A percentile compares a stretch with the other conserved stretches of the same genome.
Evolutionary conservation across 331 rosid species (phyloP).

Genomic region (Acacia concinna): DNA sequence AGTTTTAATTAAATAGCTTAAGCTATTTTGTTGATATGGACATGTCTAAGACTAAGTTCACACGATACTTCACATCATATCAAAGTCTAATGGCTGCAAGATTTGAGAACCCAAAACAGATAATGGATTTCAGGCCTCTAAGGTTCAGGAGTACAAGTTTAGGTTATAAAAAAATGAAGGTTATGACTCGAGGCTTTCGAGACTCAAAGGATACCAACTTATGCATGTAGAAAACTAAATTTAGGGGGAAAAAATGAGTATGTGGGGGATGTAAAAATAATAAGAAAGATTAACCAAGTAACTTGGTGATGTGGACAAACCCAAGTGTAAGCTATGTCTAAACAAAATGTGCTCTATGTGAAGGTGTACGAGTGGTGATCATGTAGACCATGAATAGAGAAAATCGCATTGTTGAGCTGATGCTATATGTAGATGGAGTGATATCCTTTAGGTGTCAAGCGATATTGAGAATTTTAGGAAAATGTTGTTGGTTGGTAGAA

Average conservation of each 20-base stretch:
- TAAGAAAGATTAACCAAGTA: background rate
- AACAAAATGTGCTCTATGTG: conserved; percentile 19
- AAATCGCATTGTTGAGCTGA: background rate
- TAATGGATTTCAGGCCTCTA: background rate
- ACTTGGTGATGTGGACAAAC: background rate
- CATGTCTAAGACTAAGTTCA: background rate
- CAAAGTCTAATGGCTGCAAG: background rate
- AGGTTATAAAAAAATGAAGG: background rate
- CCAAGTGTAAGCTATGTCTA: background rate
- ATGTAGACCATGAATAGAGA: background rate
- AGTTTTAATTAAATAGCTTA: background rate
- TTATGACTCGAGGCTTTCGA: background rate
- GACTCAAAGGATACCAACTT: too few species aligned
- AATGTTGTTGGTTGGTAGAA: background rate
- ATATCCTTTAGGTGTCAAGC: background rate
- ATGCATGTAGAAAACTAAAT: too few species aligned
- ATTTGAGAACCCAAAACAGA: background rate
- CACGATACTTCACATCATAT: background rate
- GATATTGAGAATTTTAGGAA: background rate
- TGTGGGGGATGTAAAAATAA: too few species aligned
- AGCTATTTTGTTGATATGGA: background rate
- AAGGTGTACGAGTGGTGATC: background rate
- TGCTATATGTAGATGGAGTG: background rate
- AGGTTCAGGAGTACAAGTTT: background rate
- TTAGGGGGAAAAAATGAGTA: too few species aligned